Conservation (phyloP, 2,329 filamentous ascomycete genomes). For the Aspergillus sp. region DNA sequence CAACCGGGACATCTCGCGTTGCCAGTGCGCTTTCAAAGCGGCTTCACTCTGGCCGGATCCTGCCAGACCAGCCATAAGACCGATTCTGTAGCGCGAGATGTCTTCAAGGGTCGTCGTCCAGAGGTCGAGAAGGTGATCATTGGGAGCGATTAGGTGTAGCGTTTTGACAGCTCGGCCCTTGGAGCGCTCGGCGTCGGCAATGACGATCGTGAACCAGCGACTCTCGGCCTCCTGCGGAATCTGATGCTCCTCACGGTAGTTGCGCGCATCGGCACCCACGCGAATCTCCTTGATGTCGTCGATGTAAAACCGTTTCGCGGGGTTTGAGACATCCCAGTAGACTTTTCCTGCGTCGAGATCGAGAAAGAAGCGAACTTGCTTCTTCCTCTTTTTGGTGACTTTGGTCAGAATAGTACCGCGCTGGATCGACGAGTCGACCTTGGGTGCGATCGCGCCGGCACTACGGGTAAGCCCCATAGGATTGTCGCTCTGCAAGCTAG, state of each 20-base stretch:
- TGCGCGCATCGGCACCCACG: constrained; percentile 76
- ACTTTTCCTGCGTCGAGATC: constrained; percentile 84
- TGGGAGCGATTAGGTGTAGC: constrained; percentile 82
- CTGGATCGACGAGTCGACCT: constrained; percentile 73
- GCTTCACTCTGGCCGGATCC: constrained; percentile 72
- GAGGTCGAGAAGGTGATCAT: constrained; percentile 67
- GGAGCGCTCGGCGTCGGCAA: constrained; percentile 72
- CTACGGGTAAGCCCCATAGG: constrained; percentile 33
- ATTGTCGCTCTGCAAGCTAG: constrained; percentile 39
- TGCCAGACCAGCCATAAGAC: constrained; percentile 85
- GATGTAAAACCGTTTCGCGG: constrained; percentile 84
- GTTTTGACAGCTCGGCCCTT: constrained; percentile 71
- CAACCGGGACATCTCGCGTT: constrained; percentile 73
- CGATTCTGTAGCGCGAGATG: constrained; percentile 81
- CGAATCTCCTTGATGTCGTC: constrained; percentile 94
- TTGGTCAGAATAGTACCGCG: constrained; percentile 78
- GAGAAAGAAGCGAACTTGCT: constrained; percentile 72
- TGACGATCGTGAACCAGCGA: constrained; percentile 88
- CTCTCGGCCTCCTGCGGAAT: constrained; percentile 66
- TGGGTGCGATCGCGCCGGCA: constrained; percentile 55
- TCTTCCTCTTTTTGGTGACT: constrained; percentile 77
- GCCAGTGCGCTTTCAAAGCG: constrained; percentile 82
- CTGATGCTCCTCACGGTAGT: constrained; percentile 82
- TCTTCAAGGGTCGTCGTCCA: constrained; percentile 85
- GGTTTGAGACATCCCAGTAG: constrained; percentile 76